Evolutionary conservation across 176 grass and related monocot genomes (phyloP).

Genomic region (Pharus latifolius): DNA sequence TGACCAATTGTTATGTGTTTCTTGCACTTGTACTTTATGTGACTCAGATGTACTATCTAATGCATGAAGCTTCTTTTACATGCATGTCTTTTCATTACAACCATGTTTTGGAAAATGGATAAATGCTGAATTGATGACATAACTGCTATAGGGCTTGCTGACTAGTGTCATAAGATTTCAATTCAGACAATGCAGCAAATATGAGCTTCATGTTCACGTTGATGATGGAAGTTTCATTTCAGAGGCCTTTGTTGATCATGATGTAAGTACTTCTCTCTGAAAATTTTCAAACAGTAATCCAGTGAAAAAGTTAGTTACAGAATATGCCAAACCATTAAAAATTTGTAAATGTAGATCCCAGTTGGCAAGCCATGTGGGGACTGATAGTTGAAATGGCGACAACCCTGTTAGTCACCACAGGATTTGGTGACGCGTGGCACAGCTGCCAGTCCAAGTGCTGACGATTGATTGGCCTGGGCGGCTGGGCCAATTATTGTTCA

Average conservation of each 20-base stretch:
- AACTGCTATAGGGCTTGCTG: constrained; percentile 57
- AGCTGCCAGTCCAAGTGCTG: too few relatives aligned
- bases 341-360: too few relatives aligned
- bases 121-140: background rate
- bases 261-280: constrained; percentile 35
- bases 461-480: too few relatives aligned
- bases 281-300: too few relatives aligned
- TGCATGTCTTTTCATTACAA: background rate
- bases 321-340: too few relatives aligned
- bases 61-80: background rate
- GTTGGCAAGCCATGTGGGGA: too few relatives aligned
- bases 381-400: too few relatives aligned
- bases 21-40: too few relatives aligned
- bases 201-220: constrained; percentile 61
- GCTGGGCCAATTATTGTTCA: too few relatives aligned
- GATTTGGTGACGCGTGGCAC: background rate
- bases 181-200: constrained; percentile 33
- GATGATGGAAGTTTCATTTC: constrained; percentile 95
- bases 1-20: too few relatives aligned
- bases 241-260: constrained; percentile 48
- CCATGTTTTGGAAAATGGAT: background rate
- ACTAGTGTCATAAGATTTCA: constrained; percentile 57
- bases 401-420: too few relatives aligned
- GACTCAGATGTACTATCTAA: background rate
- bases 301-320: too few relatives aligned